These are phyloP conservation scores for Craspedostauros australis DNA, from an alignment of 108 stramenopile genomes.

Conservation along the genomic window DNA sequence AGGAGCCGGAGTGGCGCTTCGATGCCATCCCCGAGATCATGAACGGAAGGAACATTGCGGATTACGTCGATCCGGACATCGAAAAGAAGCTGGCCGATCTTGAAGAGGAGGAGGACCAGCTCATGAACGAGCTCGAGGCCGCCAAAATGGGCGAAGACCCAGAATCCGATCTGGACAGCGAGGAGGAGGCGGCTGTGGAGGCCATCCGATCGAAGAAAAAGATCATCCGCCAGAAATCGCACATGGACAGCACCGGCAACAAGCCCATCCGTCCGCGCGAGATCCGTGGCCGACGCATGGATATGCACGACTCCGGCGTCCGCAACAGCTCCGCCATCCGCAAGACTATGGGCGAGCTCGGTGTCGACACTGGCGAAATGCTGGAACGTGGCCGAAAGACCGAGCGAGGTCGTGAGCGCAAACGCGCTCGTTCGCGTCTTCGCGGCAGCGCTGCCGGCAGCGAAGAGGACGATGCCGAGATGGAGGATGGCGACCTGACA, in stretches of 20 bases:
- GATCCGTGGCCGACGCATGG: constrained; percentile 62
- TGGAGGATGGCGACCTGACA: constrained; percentile 51
- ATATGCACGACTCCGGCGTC: constrained; percentile 58
- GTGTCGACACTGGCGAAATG: constrained; percentile 67
- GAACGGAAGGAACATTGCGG: constrained; percentile 98
- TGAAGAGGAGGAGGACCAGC: constrained; percentile 88
- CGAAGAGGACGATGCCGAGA: constrained; percentile 38
- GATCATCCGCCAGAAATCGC: constrained; percentile 49
- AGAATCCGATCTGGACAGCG: constrained; percentile 73
- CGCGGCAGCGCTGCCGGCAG: constrained; percentile 6
- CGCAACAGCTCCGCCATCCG: constrained; percentile 52
- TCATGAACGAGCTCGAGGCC: constrained; percentile 70
- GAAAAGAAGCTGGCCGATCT: constrained; percentile 74
- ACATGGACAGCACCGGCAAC: constrained; percentile 49
- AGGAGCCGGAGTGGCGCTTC: constrained; percentile 87
- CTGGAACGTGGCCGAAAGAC: constrained; percentile 63
- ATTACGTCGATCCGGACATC: constrained; percentile 93
- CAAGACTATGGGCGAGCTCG: constrained; percentile 57
- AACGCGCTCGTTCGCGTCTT: constrained; percentile 42
- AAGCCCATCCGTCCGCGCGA: constrained; percentile 64
- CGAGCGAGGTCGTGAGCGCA: constrained; percentile 53
- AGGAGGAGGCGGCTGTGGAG: constrained; percentile 72
- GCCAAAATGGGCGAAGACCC: constrained; percentile 78
- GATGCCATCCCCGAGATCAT: constrained; percentile 97
- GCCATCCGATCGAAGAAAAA: constrained; percentile 76